Evolutionary conservation across 2,329 filamentous ascomycete genomes (phyloP).

Genomic region (Penicillium sp.): DNA sequence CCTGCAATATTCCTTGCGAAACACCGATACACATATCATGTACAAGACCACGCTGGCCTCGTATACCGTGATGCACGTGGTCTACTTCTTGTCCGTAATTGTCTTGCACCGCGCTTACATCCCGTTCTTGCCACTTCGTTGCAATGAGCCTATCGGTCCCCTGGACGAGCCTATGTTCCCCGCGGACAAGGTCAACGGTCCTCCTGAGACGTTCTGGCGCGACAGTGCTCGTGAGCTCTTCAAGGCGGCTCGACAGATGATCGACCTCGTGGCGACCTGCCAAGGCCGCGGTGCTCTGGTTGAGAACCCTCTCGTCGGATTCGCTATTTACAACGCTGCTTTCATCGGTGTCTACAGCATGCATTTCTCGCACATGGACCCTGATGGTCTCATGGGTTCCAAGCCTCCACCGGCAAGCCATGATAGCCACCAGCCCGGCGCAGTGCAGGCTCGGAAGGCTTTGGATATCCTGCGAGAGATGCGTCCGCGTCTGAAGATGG

Average conservation of each 20-base stretch:
- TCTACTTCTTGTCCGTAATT: slow-evolving; percentile 55
- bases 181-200: slow-evolving; percentile 39
- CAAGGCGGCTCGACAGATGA: slow-evolving; percentile 52
- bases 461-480: slow-evolving; percentile 42
- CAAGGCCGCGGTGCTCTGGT: slow-evolving; percentile 51
- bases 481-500: slow-evolving; percentile 42
- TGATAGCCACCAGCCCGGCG: slow-evolving; percentile 30
- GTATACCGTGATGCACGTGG: slow-evolving; percentile 56
- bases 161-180: slow-evolving; percentile 51
- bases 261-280: slow-evolving; percentile 53
- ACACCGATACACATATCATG: slow-evolving; percentile 55
- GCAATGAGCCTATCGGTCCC: slow-evolving; percentile 51
- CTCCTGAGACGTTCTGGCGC: slow-evolving; percentile 53
- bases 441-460: slow-evolving; percentile 35
- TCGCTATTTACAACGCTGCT: slow-evolving; percentile 54
- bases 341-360: slow-evolving; percentile 53
- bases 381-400: slow-evolving; percentile 46
- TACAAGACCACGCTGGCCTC: slow-evolving; percentile 51
- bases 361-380: slow-evolving; percentile 57
- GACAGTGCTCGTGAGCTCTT: slow-evolving; percentile 52
- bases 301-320: slow-evolving; percentile 56
- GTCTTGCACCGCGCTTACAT: slow-evolving; percentile 57
- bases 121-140: slow-evolving; percentile 53
- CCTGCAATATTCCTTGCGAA: slow-evolving; percentile 50
- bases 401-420: slow-evolving; percentile 25